Evolutionary conservation across 768 basidiomycete species (phyloP), one percentile per base, ranked within the genome.

Genomic region (Leucosporidium yakuticum): DNA sequence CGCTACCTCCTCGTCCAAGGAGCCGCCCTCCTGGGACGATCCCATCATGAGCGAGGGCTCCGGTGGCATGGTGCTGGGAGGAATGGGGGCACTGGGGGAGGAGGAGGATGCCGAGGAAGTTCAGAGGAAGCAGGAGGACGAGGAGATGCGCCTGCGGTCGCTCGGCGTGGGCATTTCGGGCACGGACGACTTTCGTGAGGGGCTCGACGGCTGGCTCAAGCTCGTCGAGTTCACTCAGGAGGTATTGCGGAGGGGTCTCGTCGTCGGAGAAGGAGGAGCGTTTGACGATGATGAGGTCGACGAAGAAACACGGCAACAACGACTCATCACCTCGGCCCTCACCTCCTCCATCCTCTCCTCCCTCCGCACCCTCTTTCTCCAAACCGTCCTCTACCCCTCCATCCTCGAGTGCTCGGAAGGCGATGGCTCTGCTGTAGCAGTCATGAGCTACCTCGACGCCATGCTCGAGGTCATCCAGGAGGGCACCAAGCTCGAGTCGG

Each of bases 371-470:
- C 88, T 90, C 64, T 97, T 97, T 80, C 82, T 98, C 6, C 89
- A 94, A 79, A 95, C 92, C 74, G 88, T 97, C 27, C 80, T 98
- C 36, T 95, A 95, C 77, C 90, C 95, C 0, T 90, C 91, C 15
- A 85, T 98, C 60, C 82, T 96, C 58, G 94, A 97, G 77, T 94
- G 91, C 78, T 93, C 93, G 0, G 90, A 91, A 68, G 76, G 82
- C 7, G 95, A 97, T 77, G 95, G 95, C n/a, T 95, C 92, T 69
- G 90, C 93, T 0, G 88, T 96, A 2, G 93, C 95, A 15, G 93
- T 98, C 63, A 86, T 97, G 85, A 91, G 89, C 21, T 97, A 98
- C 77, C 86, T 97, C 70, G 91, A 96, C 73, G 85, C 91, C 74
- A 88, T 91, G 83, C 83, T 92, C 62, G 83, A 86, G 65, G 90